phyloP scores from a whole-genome alignment of 495 filamentous ascomycete species.

The Podospora conica region DNA sequence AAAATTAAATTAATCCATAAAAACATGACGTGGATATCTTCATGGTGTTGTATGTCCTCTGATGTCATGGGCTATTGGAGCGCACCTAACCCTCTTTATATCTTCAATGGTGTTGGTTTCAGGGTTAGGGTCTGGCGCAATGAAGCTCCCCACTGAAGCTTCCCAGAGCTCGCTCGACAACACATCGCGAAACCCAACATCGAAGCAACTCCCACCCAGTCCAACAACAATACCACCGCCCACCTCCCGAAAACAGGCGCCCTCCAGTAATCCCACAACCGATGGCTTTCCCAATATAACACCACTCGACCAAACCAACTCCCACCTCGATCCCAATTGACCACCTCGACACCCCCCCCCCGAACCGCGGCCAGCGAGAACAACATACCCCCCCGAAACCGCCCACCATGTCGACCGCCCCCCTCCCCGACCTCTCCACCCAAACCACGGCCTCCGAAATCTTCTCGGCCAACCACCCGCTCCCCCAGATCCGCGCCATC shows the following conservation, averaged over 20 bases:
- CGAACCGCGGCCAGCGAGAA: too few relatives aligned
- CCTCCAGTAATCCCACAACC: not conserved
- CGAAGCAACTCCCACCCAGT: too few relatives aligned
- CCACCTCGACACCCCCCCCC: not conserved
- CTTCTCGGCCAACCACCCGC: slow-evolving; percentile 55
- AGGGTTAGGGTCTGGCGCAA: not conserved
- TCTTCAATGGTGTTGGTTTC: too few relatives aligned
- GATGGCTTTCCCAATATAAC: not conserved
- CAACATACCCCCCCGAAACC: not conserved
- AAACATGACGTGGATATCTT: too few relatives aligned
- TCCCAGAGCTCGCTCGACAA: not conserved
- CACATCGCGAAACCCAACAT: not conserved
- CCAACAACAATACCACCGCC: not conserved
- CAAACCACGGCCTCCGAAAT: slow-evolving; percentile 64
- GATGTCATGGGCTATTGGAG: too few relatives aligned
- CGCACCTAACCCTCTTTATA: too few relatives aligned
- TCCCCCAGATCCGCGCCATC: slow-evolving; percentile 57
- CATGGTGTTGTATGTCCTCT: too few relatives aligned
- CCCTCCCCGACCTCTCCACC: slow-evolving; percentile 35
- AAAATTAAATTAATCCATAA: too few relatives aligned
- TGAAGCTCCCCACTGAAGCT: not conserved
- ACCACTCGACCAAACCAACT: not conserved
- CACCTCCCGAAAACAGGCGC: not conserved
- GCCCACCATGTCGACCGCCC: slow-evolving; percentile 22
- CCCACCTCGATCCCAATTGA: not conserved